These are phyloP conservation scores for Saksenaea vasiformis DNA, from an alignment of 371 early-diverging fungal genomes.

Conservation along the genomic window DNA sequence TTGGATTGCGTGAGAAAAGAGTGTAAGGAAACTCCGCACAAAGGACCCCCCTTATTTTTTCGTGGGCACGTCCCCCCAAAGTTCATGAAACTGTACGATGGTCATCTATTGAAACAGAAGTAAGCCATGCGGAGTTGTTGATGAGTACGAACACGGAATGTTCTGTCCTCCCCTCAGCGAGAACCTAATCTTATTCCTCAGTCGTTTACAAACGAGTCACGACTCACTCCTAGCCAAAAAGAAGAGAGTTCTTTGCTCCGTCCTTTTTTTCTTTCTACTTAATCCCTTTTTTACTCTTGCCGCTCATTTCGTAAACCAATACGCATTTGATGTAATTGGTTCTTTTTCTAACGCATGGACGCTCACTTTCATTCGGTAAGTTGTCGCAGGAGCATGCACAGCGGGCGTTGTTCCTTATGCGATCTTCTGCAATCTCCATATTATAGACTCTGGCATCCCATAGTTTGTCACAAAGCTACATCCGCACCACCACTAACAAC, in stretches of 20 bases:
- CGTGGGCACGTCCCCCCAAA: no score
- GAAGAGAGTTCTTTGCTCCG: background rate
- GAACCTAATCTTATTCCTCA: background rate
- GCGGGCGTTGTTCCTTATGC: constrained; percentile 1
- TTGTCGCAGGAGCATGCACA: background rate
- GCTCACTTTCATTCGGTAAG: constrained; percentile 6
- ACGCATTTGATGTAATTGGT: constrained; percentile 5
- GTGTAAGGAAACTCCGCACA: no score
- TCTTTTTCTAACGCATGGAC: background rate
- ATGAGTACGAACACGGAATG: constrained; percentile 1
- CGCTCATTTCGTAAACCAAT: constrained; percentile 3
- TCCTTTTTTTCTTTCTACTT: background rate
- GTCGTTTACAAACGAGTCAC: background rate
- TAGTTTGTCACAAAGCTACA: constrained; percentile 4
- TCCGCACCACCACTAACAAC: background rate
- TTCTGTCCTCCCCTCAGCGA: constrained; percentile 1
- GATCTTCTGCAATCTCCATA: background rate
- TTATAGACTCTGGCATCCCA: constrained; percentile 1
- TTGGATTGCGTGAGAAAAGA: no score
- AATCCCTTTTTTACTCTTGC: constrained; percentile 1
- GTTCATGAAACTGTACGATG: no score
- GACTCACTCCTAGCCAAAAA: background rate
- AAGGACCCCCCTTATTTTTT: no score
- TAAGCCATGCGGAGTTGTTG: constrained; percentile 2
- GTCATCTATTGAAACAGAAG: background rate